A percentile compares a stretch with the other conserved stretches of the same genome.
These are phyloP conservation scores for Syzygium grande DNA, from an alignment of 345 rosid species.

Conservation along the genomic window DNA sequence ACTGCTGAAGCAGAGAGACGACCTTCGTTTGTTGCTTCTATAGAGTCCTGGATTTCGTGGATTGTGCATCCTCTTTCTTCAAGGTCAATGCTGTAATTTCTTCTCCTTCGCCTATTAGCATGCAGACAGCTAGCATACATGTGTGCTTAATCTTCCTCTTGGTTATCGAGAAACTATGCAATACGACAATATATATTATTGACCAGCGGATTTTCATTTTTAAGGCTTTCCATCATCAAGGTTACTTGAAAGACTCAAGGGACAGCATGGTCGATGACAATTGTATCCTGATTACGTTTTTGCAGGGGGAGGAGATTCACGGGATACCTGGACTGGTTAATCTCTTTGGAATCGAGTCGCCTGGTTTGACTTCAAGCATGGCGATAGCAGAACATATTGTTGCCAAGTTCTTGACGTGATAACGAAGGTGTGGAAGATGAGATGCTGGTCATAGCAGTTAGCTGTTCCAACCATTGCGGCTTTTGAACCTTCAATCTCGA, in stretches of 20 bases:
- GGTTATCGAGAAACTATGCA: not conserved
- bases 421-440: not conserved
- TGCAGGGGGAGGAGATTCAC: conserved; percentile 77
- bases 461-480: not conserved
- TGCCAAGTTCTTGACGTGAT: conserved; percentile 33
- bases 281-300: not conserved
- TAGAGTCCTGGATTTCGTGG: not conserved
- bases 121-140: not conserved
- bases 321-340: conserved; percentile 82
- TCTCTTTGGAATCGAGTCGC: conserved; percentile 88
- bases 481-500: not conserved
- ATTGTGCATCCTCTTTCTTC: not conserved
- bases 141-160: not conserved
- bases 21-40: not conserved
- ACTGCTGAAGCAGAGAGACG: not conserved
- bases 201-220: not conserved
- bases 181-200: not conserved
- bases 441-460: not conserved
- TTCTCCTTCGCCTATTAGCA: not conserved
- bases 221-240: not conserved
- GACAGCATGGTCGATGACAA: not conserved
- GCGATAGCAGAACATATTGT: conserved; percentile 80
- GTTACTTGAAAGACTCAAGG: not conserved
- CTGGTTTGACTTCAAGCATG: conserved; percentile 93
- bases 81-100: not conserved